Base-by-base conservation (phyloP, 208 protist species). In the Trypanosoma platydactyli region DNA sequence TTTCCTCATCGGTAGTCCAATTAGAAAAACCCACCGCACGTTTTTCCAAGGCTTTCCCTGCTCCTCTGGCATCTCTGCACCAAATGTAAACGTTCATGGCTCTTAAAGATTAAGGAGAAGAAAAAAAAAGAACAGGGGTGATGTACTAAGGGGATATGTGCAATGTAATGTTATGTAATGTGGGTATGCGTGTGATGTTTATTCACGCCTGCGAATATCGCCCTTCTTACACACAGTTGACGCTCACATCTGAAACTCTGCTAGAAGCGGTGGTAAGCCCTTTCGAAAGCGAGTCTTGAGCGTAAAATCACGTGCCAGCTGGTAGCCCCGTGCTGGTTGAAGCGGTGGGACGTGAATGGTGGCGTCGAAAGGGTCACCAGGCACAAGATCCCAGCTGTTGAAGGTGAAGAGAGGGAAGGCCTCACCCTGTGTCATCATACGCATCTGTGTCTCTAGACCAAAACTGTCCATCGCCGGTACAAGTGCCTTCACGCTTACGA, bases 381-480 rank as follows among this genome's bases (percentile, higher is more conserved):
- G 97, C 7, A 99, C 98, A 24, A 98, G 75, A 51, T 94, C 86
- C 98, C 98, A 99, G 76, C 99, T 91, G 71, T 97, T 81, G 75
- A 99, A 99, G 3, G 86, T 80, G 24, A 89, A 97, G 7, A 94
- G 63, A 54, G 88, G 89, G 67, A 98, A 99, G 3, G 85, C 86
- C 75, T 98, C 92, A 9, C 98, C 98, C 70, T 98, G 87, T 0
- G 98, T 99, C 61, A 95, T 70, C 56, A 92, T 89, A 40, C 99
- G 89, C 22, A 99, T 80, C 79, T 99, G 98, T 20, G 98, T 99
- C 84, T 99, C 98, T 24, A 99, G 97, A 13, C 98, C 98, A 76
- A 99, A 99, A 49, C 94, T 98, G 66, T 99, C 99, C 30, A 99
- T 98, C 1, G 98, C 91, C 5, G 98, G 99, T 20, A 99, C 83